Base-by-base conservation (phyloP, 169 alveolate species). In the Amoebophrya sp. region DNA sequence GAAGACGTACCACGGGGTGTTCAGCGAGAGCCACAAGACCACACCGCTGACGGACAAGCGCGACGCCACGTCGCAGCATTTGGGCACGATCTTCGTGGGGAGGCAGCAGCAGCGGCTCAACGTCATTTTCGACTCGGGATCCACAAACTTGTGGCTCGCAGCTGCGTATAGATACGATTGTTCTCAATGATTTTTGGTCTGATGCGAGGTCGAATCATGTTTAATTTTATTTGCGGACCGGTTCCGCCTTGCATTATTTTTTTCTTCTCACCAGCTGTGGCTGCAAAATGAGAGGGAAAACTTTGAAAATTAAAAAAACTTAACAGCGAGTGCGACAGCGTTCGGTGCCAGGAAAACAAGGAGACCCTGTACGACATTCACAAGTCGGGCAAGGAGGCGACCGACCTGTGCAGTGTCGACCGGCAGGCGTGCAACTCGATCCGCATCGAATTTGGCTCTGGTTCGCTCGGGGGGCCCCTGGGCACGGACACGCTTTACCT, bases 281-380 rank as follows among this genome's bases (percentile, higher is more conserved):
- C n/a, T n/a, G n/a, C n/a, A n/a, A n/a, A n/a, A n/a, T n/a, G n/a
- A n/a, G n/a, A n/a, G n/a, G n/a, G n/a, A n/a, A n/a, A n/a, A n/a
- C n/a, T n/a, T n/a, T n/a, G n/a, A n/a, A n/a, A n/a, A n/a, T n/a
- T n/a, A n/a, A n/a, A n/a, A n/a, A n/a, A n/a, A n/a, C n/a, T n/a
- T n/a, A n/a, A n/a, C 83, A 66, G 83, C 32, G 35, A 66, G 35
- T 66, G 83, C 83, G 35, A n/a, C 83, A 66, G 83, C 32, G 83
- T 25, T n/a, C 83, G 83, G 2, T 66, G 83, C 83, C 83, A 25
- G 39, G 83, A 18, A 3, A 66, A 66, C 83, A 66, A 66, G 83
- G 83, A 66, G 83, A 66, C 83, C 1, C 18, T 66, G 83, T 66
- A 66, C 83, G 83, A 66, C 32, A 12, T 66, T 2, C 83, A n/a